Evolutionary conservation across 2,329 filamentous ascomycete genomes (phyloP).

Genomic region (Cladorrhinum sp.): DNA sequence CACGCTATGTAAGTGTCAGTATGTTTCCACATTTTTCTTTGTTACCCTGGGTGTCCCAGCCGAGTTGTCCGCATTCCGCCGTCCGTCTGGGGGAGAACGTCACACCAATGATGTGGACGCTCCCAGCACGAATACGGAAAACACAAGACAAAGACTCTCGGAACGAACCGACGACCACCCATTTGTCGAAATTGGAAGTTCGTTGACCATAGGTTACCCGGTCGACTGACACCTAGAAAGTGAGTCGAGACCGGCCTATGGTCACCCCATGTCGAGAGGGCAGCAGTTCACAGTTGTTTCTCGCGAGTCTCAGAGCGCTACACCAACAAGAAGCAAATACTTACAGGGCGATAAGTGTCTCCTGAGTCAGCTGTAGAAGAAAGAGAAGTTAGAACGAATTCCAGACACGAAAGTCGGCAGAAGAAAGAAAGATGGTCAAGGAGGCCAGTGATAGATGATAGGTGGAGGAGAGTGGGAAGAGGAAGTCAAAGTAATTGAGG

Average conservation of each 20-base stretch:
- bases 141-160: neutral
- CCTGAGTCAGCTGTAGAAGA: slow-evolving; percentile 53
- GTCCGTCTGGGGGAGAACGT: neutral
- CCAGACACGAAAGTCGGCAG: slow-evolving; percentile 19
- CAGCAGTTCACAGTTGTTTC: neutral
- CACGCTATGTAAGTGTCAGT: slow-evolving; percentile 58
- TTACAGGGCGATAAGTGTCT: slow-evolving; percentile 61
- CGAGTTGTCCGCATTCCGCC: neutral
- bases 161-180: neutral
- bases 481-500: slow-evolving; percentile 26
- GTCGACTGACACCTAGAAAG: neutral
- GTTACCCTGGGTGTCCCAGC: neutral
- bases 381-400: slow-evolving; percentile 36
- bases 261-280: neutral
- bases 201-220: neutral
- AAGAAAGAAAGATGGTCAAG: slow-evolving; percentile 28
- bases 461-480: slow-evolving; percentile 22
- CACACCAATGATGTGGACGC: neutral
- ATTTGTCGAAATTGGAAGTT: neutral
- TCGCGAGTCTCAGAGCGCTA: slow-evolving; percentile 10
- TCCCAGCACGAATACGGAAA: neutral
- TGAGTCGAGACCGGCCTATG: neutral
- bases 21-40: slow-evolving; percentile 23
- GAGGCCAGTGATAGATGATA: slow-evolving; percentile 19
- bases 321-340: slow-evolving; percentile 31